Base-by-base conservation (phyloP, 352 stramenopile species). In the Pythium rishiriense region DNA sequence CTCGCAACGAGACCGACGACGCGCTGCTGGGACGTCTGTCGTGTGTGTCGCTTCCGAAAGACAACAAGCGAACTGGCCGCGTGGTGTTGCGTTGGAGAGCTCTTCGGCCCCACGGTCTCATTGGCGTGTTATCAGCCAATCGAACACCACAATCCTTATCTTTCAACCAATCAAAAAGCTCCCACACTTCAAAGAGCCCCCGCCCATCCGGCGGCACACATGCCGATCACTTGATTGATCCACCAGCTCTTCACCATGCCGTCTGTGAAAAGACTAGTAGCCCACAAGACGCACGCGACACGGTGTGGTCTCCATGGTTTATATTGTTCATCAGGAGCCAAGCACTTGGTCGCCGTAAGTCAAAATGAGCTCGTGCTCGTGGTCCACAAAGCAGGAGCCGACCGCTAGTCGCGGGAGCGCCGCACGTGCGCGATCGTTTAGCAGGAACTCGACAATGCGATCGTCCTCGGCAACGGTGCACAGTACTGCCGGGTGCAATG, bases 331-430 rank as follows among this genome's bases (percentile, higher is more conserved):
- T 55, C 39, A 58, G 41, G 43, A 66, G 48, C 80, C 79, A 14
- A 93, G 72, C 48, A 91, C 76, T 42, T 74, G 66, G 60, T 88
- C 72, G 26, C 81, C 83, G 66, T 93, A 91, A 1, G 79, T 91
- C 49, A 93, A 64, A 28, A 91, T 79, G 28, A 93, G 79, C 41
- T 75, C 69, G 58, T 90, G 82, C 55, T 86, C 52, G 41, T 83
- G 74, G 52, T 83, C 63, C 21, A 88, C 62, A 55, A 92, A 94
- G n/a, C 81, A 70, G 49, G 81, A 77, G 45, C 72, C 85, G 22
- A 86, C 71, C 0, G 76, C 81, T 53, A 94, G 76, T 51, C 85
- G 84, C 5, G 83, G 85, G 17, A 94, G 71, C 42, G 86, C 62
- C 6, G 66, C 68, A 39, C 82, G 79, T 14, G 81, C 83, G 11